Evolutionary conservation across 768 basidiomycete species (phyloP).

Genomic region (Ramaria sp.): DNA sequence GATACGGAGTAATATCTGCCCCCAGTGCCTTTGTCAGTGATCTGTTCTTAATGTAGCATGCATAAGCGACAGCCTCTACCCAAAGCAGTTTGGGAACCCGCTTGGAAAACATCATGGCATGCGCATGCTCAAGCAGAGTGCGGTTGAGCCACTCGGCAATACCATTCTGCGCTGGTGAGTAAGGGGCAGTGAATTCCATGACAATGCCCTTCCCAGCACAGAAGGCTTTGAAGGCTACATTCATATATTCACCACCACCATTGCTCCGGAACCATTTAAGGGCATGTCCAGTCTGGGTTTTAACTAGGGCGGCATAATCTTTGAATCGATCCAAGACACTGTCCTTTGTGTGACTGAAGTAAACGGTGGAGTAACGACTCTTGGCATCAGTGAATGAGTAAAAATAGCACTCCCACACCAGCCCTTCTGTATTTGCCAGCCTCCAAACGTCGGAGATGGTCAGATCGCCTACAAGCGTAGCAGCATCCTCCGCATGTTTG

Average conservation of each 20-base stretch:
- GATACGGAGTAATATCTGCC: conserved; percentile 13
- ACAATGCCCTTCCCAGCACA: conserved; percentile 18
- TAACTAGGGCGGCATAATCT: not conserved
- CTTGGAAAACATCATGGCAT: not conserved
- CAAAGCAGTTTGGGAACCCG: not conserved
- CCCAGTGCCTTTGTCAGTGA: not conserved
- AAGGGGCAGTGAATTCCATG: conserved; percentile 23
- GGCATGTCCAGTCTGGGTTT: not conserved
- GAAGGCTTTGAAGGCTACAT: conserved; percentile 16
- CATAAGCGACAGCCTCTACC: not conserved
- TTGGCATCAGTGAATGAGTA: not conserved
- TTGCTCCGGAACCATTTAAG: not conserved
- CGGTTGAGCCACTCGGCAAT: conserved; percentile 4
- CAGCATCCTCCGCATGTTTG: not conserved
- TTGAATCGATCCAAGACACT: not conserved
- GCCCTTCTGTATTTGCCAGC: not conserved
- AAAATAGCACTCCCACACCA: not conserved
- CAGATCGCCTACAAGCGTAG: not conserved
- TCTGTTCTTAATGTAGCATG: conserved; percentile 5
- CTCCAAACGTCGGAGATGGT: not conserved
- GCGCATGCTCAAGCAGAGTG: not conserved
- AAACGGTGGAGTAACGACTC: not conserved
- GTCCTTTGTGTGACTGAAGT: not conserved
- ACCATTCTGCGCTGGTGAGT: conserved; percentile 29
- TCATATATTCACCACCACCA: conserved; percentile 7